Evolutionary conservation across 2,329 filamentous ascomycete genomes (phyloP), one percentile per base, ranked within the genome.

Genomic region (Fusarium guadeloupense): DNA sequence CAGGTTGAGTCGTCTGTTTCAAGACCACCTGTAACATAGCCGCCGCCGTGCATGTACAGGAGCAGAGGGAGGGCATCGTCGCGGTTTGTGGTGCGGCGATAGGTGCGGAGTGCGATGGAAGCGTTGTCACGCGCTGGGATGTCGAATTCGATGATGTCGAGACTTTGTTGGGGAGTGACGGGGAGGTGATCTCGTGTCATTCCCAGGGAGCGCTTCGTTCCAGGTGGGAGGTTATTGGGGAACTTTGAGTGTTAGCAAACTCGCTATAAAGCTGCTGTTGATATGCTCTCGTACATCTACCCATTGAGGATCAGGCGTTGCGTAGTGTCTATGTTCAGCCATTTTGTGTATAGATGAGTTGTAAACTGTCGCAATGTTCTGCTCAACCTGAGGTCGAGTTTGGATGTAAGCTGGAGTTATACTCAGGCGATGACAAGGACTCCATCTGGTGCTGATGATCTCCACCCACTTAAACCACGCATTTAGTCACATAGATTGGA

Each of bases 1-100:
- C 67, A 72, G 1, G 65, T 67, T 8, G 51, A 34, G n/a, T 71
- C 70, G 34, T 72, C 69, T 5, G 69, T 72, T 30, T 72, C 70
- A 1, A 72, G 45, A 7, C 69, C 64, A 6, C 64, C 66, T 3
- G 59, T 68, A 5, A 72, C 64, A 35, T 65, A 71, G 14, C 66
- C 67, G 5, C 68, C 70, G 3, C 68, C 67, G 19, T 71, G 67
- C 58, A 71, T 69, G 52, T 70, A 71, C 1, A 71, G 37, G 1
- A 71, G 51, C 8, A 70, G 45, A 4, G 69, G 67, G 0, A 69
- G 52, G 3, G 40, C 17, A 13, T 53, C 28, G 3, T 47, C 52
- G 10, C 16, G 26, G 20, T n/a, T 44, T 7, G 50, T 17, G 3
- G 56, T 52, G 35, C 26, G 55, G 19, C 66, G 58, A 40, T 71